Conservation (phyloP, 2,329 filamentous ascomycete species). For the Scortechinia acanthostroma region DNA sequence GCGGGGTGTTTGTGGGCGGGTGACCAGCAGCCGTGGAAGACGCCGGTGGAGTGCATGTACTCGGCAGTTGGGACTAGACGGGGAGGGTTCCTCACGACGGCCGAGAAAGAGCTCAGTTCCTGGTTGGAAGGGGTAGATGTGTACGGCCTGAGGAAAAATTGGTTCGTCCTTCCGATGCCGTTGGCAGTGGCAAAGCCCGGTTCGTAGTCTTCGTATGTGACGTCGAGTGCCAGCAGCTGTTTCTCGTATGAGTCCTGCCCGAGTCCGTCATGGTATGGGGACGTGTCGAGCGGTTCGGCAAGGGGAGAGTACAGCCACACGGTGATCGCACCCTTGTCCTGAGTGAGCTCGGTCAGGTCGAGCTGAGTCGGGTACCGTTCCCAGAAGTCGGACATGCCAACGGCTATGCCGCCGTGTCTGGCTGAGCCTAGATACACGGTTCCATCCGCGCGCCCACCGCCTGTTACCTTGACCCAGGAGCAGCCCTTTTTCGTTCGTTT, state of each 20-base stretch:
- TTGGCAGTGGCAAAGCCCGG: slow-evolving; percentile 43
- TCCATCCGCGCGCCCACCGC: slow-evolving; percentile 44
- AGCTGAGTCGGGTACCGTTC: slow-evolving; percentile 52
- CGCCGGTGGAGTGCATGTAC: slow-evolving; percentile 40
- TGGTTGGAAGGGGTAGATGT: slow-evolving; percentile 40
- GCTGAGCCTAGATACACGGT: slow-evolving; percentile 51
- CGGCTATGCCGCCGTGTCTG: slow-evolving; percentile 44
- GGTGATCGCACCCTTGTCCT: slow-evolving; percentile 41
- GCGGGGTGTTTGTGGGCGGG: too few relatives aligned
- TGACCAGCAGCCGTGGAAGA: slow-evolving; percentile 46
- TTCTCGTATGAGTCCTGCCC: slow-evolving; percentile 45
- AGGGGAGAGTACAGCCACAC: slow-evolving; percentile 53
- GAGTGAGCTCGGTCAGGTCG: slow-evolving; percentile 41
- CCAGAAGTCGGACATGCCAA: slow-evolving; percentile 56
- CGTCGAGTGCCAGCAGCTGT: slow-evolving; percentile 49
- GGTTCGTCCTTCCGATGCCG: slow-evolving; percentile 49
- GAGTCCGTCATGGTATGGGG: slow-evolving; percentile 49
- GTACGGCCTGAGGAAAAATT: slow-evolving; percentile 44
- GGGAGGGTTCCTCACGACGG: slow-evolving; percentile 40
- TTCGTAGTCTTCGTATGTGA: slow-evolving; percentile 60
- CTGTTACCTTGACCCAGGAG: slow-evolving; percentile 49
- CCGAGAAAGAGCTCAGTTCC: slow-evolving; percentile 30
- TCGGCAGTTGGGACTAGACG: slow-evolving; percentile 36
- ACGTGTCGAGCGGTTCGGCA: slow-evolving; percentile 44
- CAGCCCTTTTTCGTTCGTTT: slow-evolving; percentile 50